Evolutionary conservation across 257 asterid species (phyloP).

Genomic region (Nyctanthes arbortristis): DNA sequence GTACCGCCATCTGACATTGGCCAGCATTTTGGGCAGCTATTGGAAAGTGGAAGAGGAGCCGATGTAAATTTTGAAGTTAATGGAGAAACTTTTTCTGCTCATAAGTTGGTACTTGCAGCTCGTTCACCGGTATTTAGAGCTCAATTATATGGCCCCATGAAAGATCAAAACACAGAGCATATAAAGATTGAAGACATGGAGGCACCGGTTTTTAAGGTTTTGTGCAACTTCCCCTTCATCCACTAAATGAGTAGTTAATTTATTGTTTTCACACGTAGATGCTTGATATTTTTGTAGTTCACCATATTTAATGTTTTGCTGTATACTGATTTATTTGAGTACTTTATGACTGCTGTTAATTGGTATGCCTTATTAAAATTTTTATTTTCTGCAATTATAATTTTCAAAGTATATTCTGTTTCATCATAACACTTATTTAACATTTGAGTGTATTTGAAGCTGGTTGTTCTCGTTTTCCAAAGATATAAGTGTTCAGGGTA

Average conservation of each 20-base stretch:
- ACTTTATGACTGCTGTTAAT: background rate
- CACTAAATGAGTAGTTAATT: no score
- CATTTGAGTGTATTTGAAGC: background rate
- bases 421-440: background rate
- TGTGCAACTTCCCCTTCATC: constrained; percentile 11
- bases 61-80: constrained; percentile 72
- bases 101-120: constrained; percentile 93
- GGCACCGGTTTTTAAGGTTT: constrained; percentile 87
- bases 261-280: no score
- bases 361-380: background rate
- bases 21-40: constrained; percentile 76
- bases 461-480: constrained; percentile 2
- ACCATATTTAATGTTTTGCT: background rate
- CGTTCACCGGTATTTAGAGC: constrained; percentile 96
- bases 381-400: background rate
- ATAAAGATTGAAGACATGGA: constrained; percentile 81
- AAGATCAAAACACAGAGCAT: constrained; percentile 66
- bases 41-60: constrained; percentile 73
- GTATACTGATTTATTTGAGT: background rate
- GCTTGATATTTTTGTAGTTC: constrained; percentile 1
- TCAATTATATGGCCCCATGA: constrained; percentile 95
- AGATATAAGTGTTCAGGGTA: background rate
- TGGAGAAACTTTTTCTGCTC: constrained; percentile 76
- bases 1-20: constrained; percentile 86
- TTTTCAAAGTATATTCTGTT: background rate